phyloP scores from a whole-genome alignment of 495 filamentous ascomycete genomes.

The Penicillium flavigenum region DNA sequence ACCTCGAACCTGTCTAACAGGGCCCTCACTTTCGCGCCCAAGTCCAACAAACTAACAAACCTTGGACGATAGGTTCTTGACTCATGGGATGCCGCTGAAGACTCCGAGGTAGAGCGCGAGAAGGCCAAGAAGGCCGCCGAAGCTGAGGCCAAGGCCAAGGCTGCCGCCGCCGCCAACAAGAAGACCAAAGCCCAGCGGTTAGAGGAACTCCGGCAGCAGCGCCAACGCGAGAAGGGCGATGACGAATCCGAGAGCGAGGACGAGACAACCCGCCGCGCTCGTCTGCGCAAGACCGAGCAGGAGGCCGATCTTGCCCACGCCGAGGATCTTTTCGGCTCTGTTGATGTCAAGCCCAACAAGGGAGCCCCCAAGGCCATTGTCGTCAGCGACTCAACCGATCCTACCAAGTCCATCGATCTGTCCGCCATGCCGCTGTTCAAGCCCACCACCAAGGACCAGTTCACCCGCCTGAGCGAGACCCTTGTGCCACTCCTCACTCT shows the following conservation, averaged over 20 bases:
- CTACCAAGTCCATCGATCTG: constrained; percentile 77
- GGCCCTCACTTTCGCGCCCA: neutral
- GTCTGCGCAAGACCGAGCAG: constrained; percentile 74
- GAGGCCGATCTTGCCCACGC: constrained; percentile 89
- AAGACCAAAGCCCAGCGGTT: constrained; percentile 87
- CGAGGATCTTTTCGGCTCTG: constrained; percentile 80
- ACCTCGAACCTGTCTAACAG: neutral
- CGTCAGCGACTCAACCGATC: constrained; percentile 64
- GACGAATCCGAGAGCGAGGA: constrained; percentile 69
- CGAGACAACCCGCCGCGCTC: constrained; percentile 66
- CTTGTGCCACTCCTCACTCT: constrained; percentile 70
- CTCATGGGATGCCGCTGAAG: constrained; percentile 95
- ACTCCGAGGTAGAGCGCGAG: constrained; percentile 94
- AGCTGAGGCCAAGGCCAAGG: constrained; percentile 83
- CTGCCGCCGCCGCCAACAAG: constrained; percentile 88
- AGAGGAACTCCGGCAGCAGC: constrained; percentile 64
- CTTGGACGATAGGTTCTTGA: constrained; percentile 70
- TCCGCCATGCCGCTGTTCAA: constrained; percentile 80
- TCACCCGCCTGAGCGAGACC: constrained; percentile 68
- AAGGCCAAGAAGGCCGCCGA: constrained; percentile 86
- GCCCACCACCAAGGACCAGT: constrained; percentile 81
- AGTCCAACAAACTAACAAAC: constrained; percentile 12
- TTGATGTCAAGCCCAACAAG: constrained; percentile 69
- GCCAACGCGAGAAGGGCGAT: constrained; percentile 48
- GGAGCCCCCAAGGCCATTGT: constrained; percentile 61